Evolutionary conservation across 106 monocot genomes (phyloP), one percentile per base, ranked within the genome.

Genomic region (Xerophyta viscosa): DNA sequence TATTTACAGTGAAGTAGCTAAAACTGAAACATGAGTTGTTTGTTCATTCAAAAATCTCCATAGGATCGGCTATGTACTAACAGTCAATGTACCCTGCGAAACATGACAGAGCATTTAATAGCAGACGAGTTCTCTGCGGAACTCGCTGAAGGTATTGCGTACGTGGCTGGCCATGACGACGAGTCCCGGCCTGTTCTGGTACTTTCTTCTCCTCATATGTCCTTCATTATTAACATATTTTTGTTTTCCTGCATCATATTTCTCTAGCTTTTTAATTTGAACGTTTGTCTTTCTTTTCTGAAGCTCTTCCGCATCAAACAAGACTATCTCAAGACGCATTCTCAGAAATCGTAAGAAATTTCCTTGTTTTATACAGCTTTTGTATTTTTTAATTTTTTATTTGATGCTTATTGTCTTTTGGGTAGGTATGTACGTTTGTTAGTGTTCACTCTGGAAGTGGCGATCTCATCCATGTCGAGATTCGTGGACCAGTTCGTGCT

Each of bases 381-480:
- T 14, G 8, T 6, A 29, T 10, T 8, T 18, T 23, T 27, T 27
- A 6, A 53, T 20, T 0, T 52, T 45, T 37, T 19, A 17, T 12
- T 24, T 54, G n/a, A 24, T 5, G 15, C 31, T 31, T 43, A 12
- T 22, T 6, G 7, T 6, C 24, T 20, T 18, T 31, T n/a, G n/a
- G n/a, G 50, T 23, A 96, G 94, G 27, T 88, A 62, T 44, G 58
- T 79, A 23, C 76, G 96, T 1, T 66, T 98, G 66, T 37, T 89
- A 60, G 96, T 77, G n/a, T 98, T 98, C 71, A 98, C 96, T 10
- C 45, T 98, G 52, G 96, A 98, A 49, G 96, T 98, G 45, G 85
- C 96, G 7, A 60, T 98, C 46, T 63, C 71, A 10, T 67, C 74
- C 64, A 86, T 89, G 88, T 68, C 85, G 5, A 76, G 78, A 62